Percentiles rank a stretch among this genome's conserved stretches.
phyloP scores from a whole-genome alignment of 2,329 filamentous ascomycete genomes.

The Exophiala spinifera region DNA sequence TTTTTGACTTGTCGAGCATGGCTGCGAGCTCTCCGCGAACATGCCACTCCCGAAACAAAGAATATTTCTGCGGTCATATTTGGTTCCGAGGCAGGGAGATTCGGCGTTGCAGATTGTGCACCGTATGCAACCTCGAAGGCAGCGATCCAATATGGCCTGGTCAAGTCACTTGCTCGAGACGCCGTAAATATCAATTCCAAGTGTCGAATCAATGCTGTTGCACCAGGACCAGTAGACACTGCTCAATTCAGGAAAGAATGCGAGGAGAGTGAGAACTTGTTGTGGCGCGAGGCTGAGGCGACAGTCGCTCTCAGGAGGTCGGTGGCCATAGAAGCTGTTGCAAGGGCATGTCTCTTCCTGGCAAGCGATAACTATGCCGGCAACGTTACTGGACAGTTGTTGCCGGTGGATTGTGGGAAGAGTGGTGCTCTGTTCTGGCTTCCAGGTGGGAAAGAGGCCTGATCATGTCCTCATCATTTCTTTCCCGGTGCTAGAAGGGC shows the following conservation, averaged over 20 bases:
- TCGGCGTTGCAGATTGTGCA: constrained; percentile 43
- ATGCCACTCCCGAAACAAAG: constrained; percentile 21
- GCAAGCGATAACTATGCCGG: constrained; percentile 47
- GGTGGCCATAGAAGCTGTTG: constrained; percentile 41
- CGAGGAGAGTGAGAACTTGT: constrained; percentile 37
- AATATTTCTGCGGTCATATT: constrained; percentile 46
- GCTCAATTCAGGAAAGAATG: constrained; percentile 43
- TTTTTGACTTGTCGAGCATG: constrained; percentile 45
- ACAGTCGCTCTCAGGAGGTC: constrained; percentile 43
- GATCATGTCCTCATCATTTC: not conserved
- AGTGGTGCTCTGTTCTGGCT: constrained; percentile 42
- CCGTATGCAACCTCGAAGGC: constrained; percentile 48
- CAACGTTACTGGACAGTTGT: constrained; percentile 44
- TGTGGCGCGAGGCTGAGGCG: constrained; percentile 44
- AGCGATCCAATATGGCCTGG: constrained; percentile 45
- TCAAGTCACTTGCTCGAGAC: constrained; percentile 43
- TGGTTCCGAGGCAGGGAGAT: constrained; percentile 45
- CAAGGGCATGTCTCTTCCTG: constrained; percentile 45
- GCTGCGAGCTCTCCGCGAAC: constrained; percentile 37
- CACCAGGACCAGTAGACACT: constrained; percentile 48
- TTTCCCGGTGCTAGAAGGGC: not conserved
- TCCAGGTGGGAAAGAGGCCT: constrained; percentile 1
- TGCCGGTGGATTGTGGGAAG: constrained; percentile 49
- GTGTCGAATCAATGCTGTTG: constrained; percentile 47
- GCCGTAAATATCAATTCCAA: constrained; percentile 37